These are phyloP conservation scores for Diaporthe aspalathi DNA, from an alignment of 2,329 filamentous ascomycete genomes.

Conservation along the genomic window DNA sequence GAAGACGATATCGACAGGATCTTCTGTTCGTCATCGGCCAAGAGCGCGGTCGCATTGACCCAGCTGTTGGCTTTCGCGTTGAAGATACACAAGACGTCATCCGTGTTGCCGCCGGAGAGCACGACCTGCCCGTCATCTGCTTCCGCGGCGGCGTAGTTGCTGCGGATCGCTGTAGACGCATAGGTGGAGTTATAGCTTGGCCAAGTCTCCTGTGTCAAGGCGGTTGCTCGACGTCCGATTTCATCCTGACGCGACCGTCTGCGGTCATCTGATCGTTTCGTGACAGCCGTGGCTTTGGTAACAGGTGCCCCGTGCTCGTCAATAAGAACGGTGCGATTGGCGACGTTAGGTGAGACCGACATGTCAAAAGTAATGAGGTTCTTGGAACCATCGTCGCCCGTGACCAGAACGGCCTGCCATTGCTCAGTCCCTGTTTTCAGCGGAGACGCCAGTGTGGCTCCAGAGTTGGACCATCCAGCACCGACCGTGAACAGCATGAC, in stretches of 20 bases:
- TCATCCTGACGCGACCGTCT: slow-evolving; percentile 1
- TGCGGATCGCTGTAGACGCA: slow-evolving; percentile 73
- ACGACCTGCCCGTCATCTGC: slow-evolving; percentile 75
- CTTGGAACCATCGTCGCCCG: slow-evolving; percentile 80
- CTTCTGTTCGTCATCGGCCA: slow-evolving; percentile 59
- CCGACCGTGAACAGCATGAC: slow-evolving; percentile 78
- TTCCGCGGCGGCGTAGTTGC: slow-evolving; percentile 78
- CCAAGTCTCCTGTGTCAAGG: slow-evolving; percentile 72
- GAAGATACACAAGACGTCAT: slow-evolving; percentile 81
- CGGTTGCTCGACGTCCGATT: slow-evolving; percentile 43
- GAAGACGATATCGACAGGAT: slow-evolving; percentile 49
- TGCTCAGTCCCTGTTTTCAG: slow-evolving; percentile 67
- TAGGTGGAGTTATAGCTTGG: slow-evolving; percentile 81
- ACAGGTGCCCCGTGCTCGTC: slow-evolving; percentile 68
- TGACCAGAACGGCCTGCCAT: slow-evolving; percentile 73
- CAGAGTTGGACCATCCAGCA: slow-evolving; percentile 75
- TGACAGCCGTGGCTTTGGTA: slow-evolving; percentile 58
- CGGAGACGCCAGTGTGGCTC: slow-evolving; percentile 70
- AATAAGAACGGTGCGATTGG: slow-evolving; percentile 76
- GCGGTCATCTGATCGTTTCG: slow-evolving; percentile 38
- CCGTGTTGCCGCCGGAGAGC: slow-evolving; percentile 78
- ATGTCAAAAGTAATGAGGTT: slow-evolving; percentile 84
- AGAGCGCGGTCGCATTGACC: slow-evolving; percentile 76
- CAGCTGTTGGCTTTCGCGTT: slow-evolving; percentile 80
- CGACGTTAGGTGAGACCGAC: slow-evolving; percentile 77